Evolutionary conservation across 495 filamentous ascomycete species (phyloP).

Genomic region (Schizothecium vesticola): DNA sequence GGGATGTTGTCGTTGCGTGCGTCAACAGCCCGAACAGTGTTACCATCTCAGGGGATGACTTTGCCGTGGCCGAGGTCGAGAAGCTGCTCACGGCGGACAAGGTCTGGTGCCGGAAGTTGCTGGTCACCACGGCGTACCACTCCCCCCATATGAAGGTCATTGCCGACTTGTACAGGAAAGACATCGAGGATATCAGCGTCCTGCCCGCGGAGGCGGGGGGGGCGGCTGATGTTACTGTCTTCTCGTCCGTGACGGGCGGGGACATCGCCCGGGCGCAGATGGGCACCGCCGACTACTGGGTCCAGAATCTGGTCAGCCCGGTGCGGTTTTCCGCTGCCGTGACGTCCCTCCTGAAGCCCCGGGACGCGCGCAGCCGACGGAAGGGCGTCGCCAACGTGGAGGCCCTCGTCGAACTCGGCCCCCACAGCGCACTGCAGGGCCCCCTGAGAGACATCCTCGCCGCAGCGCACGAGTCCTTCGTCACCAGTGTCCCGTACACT

Average conservation of each 20-base stretch:
- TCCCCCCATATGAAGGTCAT: constrained; percentile 39
- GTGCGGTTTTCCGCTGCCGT: constrained; percentile 37
- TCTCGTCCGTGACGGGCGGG: constrained; percentile 11
- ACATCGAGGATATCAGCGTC: constrained; percentile 27
- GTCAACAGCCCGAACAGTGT: constrained; percentile 44
- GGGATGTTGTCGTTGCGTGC: constrained; percentile 34
- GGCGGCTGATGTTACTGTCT: not conserved
- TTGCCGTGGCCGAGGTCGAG: constrained; percentile 31
- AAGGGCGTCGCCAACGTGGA: constrained; percentile 4
- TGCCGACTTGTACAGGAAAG: constrained; percentile 29
- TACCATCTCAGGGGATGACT: constrained; percentile 41
- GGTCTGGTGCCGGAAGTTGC: constrained; percentile 35
- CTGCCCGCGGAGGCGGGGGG: constrained; percentile 29
- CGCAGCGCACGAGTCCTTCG: too few species aligned
- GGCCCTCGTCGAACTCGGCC: constrained; percentile 49
- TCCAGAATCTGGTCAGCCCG: constrained; percentile 35
- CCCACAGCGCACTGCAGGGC: constrained; percentile 41
- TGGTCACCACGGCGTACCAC: constrained; percentile 39
- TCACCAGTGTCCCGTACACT: too few species aligned
- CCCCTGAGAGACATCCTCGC: constrained; percentile 39
- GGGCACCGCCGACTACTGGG: constrained; percentile 37
- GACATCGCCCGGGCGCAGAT: constrained; percentile 7
- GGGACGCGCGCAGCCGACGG: too few species aligned
- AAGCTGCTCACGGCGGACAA: constrained; percentile 20
- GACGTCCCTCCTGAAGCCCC: too few species aligned